phyloP scores from a whole-genome alignment of 441 rosid genomes.

The Geranium incanum region DNA sequence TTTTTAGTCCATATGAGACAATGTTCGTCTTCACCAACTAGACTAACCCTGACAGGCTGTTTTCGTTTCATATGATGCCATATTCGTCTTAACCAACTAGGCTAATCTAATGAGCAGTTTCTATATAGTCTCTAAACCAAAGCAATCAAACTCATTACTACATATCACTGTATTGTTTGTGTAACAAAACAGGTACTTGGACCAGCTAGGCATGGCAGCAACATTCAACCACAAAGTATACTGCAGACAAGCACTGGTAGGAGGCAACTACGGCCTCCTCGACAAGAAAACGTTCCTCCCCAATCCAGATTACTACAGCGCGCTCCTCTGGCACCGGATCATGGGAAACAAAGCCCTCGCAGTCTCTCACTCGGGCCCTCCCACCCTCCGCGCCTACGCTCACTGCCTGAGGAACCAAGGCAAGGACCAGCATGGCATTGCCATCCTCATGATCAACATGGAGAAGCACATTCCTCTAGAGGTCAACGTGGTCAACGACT shows the following conservation, averaged over 20 bases:
- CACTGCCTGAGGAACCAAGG: slow-evolving; percentile 46
- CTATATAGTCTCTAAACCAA: too few relatives aligned
- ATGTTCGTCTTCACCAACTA: neutral
- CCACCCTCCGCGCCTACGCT: slow-evolving; percentile 38
- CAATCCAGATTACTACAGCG: slow-evolving; percentile 65
- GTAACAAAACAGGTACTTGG: slow-evolving; percentile 40
- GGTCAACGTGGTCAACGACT: neutral
- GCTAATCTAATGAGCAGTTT: too few relatives aligned
- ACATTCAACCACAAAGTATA: slow-evolving; percentile 48
- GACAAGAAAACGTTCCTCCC: slow-evolving; percentile 45
- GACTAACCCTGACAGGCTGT: neutral
- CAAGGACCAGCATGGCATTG: neutral
- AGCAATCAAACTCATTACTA: too few relatives aligned
- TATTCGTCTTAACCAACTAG: neutral
- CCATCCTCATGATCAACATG: neutral
- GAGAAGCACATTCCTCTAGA: neutral
- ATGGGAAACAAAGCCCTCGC: slow-evolving; percentile 45
- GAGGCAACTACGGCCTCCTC: slow-evolving; percentile 63
- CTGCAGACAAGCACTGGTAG: slow-evolving; percentile 60
- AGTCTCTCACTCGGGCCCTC: slow-evolving; percentile 28
- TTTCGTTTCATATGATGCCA: neutral
- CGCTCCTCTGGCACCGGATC: slow-evolving; percentile 55
- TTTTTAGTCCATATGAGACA: neutral
- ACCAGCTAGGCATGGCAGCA: slow-evolving; percentile 60
- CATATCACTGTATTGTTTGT: too few relatives aligned